Evolutionary conservation across 371 early-diverging fungal species (phyloP).

Genomic region (Amoeboaphelidium occidentale): DNA sequence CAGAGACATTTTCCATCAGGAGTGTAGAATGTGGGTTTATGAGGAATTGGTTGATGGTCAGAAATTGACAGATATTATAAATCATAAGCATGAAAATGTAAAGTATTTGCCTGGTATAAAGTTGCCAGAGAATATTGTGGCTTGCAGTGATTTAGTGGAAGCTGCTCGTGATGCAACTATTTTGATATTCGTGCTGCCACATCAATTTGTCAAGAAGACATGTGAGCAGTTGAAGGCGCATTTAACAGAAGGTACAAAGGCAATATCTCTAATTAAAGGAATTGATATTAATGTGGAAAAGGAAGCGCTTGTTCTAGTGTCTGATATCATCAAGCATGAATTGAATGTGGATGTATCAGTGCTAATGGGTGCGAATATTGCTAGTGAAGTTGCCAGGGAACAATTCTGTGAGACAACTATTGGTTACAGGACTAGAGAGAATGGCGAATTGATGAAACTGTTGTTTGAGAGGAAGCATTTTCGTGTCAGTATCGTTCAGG

Average conservation of each 20-base stretch:
- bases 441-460: constrained; percentile 45
- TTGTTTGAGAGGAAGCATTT: constrained; percentile 75
- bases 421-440: constrained; percentile 32
- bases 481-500: constrained; percentile 50
- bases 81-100: constrained; percentile 75
- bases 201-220: constrained; percentile 73
- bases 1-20: constrained; percentile 34
- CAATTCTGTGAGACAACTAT: constrained; percentile 89
- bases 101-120: constrained; percentile 80
- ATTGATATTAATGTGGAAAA: constrained; percentile 48
- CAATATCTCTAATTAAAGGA: constrained; percentile 88
- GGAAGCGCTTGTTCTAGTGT: constrained; percentile 58
- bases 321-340: constrained; percentile 52
- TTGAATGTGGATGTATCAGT: constrained; percentile 53
- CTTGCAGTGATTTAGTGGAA: constrained; percentile 49
- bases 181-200: constrained; percentile 87
- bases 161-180: constrained; percentile 58
- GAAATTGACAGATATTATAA: constrained; percentile 87
- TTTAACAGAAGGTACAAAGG: constrained; percentile 41
- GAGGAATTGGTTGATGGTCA: constrained; percentile 66
- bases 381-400: constrained; percentile 80
- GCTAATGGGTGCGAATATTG: constrained; percentile 97
- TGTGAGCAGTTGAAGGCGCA: constrained; percentile 50
- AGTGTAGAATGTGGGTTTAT: constrained; percentile 89
- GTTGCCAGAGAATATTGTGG: constrained; percentile 70